Evolutionary conservation across 257 asterid genomes (phyloP), one percentile per base, ranked within the genome.

Genomic region (Scutellaria minor): DNA sequence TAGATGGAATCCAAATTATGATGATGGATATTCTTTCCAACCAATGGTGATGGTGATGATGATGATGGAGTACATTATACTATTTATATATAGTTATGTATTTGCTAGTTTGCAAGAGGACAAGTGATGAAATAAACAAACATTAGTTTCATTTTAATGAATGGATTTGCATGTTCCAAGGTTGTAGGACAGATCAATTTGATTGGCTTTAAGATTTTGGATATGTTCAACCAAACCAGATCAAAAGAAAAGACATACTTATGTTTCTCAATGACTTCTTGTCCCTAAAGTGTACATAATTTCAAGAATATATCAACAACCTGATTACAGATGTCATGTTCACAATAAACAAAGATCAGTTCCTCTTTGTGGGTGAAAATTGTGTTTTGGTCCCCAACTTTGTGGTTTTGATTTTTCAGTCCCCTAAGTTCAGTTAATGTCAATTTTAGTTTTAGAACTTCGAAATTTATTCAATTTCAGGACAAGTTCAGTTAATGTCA

Each of bases 161-260:
- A 60, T 6, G 53, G 31, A 51, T 41, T 54, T 70, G 58, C 73
- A 75, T 63, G 78, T 64, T 82, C 87, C 87, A 71, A 85, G 72
- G 79, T 80, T 69, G 81, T 76, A 59, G 79, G 83, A 79, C 53
- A 62, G 20, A 70, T 31, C 40, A 75, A 68, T 74, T 74, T 57
- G 7, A 65, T 74, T 47, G 80, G 78, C 62, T 62, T 10, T 14
- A 77, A 74, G 47, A 64, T 73, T 76, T 71, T 13, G 31, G 15
- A 10, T 68, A 50, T 74, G 50, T 55, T 71, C 47, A 46, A 67
- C 56, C 62, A 54, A 46, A 74, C 47, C 62, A 77, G 27, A 73
- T 54, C 71, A 79, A 79, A 62, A 68, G 65, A 77, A 79, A 78
- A 78, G 77, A 76, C 79, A 84, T 47, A 71, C 79, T 79, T 67